Percentiles rank a stretch among this genome's conserved stretches.
Evolutionary conservation across 352 stramenopile genomes (phyloP).

Genomic region (Phytopythium kandeliae): DNA sequence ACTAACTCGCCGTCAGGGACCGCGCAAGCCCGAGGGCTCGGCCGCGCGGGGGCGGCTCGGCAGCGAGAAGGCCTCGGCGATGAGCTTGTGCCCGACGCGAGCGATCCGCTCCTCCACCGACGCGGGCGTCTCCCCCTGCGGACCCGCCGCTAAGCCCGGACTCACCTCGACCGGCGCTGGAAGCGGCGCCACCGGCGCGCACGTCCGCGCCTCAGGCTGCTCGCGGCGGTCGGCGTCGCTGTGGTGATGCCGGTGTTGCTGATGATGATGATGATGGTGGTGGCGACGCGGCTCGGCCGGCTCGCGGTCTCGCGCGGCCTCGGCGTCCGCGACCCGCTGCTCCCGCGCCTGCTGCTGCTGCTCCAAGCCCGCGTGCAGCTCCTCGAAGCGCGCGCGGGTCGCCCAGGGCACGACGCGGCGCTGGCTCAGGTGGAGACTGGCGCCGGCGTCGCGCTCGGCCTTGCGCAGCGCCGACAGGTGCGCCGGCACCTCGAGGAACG

Average conservation of each 20-base stretch:
- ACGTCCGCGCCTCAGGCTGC: background rate
- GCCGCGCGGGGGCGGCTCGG: slow-evolving; percentile 2
- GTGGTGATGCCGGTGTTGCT: too few relatives aligned
- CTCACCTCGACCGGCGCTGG: background rate
- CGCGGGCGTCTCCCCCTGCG: slow-evolving; percentile 3
- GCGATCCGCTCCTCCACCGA: slow-evolving; percentile 54
- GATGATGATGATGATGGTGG: too few relatives aligned
- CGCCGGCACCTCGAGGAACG: slow-evolving; percentile 57
- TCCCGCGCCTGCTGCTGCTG: slow-evolving; percentile 12
- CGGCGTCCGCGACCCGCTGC: slow-evolving; percentile 12
- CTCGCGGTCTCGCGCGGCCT: slow-evolving; percentile 7
- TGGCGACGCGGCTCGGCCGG: background rate
- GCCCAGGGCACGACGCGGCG: slow-evolving; percentile 48
- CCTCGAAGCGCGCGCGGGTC: slow-evolving; percentile 44
- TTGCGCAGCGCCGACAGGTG: slow-evolving; percentile 44
- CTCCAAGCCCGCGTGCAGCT: slow-evolving; percentile 42
- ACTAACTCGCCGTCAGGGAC: too few relatives aligned
- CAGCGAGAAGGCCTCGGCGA: slow-evolving; percentile 49
- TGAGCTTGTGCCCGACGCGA: slow-evolving; percentile 64
- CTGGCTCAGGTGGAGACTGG: slow-evolving; percentile 41
- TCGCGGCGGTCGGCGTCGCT: background rate
- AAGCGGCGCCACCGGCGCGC: slow-evolving; percentile 4
- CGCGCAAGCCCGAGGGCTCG: too few relatives aligned
- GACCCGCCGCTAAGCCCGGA: background rate
- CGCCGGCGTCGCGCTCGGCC: slow-evolving; percentile 36